Base-by-base conservation (phyloP, 1,284 basidiomycete species). In the Cystobasidium sp. region DNA sequence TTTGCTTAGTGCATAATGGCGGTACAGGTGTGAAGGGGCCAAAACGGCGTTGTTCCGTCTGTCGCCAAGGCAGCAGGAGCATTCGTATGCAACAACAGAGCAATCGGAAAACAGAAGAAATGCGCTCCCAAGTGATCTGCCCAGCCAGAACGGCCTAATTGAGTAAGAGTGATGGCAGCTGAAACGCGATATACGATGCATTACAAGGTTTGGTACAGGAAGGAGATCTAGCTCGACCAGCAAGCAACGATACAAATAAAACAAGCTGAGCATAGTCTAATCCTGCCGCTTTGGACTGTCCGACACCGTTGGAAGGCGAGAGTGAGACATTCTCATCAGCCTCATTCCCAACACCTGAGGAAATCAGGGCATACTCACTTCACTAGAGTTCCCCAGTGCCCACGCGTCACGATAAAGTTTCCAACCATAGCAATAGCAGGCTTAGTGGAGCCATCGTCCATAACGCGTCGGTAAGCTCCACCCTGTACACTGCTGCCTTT, bases 321-420 rank as follows among this genome's bases (percentile, higher is more conserved):
- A 31, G 31, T 31, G 31, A 2, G 2, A 31, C 31, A 31, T 31
- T 31, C 31, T 31, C 1, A 31, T 31, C 31, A 62, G 39, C 24
- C 53, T 56, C 39, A 37, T 10, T 10, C 24, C 14, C 24, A 22
- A 37, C 2, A 24, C 24, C 24, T 31, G 24, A 56, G 14, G 12
- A 9, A 22, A 49, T 64, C 6, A 37, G 7, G 43, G 14, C 37
- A n/a, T 8, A 12, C 70, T 59, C 53, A 66, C 63, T 73, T 73
- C 6, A 73, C 63, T 20, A 73, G 63, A 18, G 39, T 6, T 43
- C 70, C 52, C 20, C 53, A 73, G 24, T 73, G 70, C 22, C 58
- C 70, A 37, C 66, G 56, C 37, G 63, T 65, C 3, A 73, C 44
- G n/a, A 66, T 16, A 39, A 66, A 73, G 31, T 73, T 73, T 18